These are phyloP conservation scores for Sesbania bispinosa DNA, from an alignment of 306 rosid species.

Conservation along the genomic window DNA sequence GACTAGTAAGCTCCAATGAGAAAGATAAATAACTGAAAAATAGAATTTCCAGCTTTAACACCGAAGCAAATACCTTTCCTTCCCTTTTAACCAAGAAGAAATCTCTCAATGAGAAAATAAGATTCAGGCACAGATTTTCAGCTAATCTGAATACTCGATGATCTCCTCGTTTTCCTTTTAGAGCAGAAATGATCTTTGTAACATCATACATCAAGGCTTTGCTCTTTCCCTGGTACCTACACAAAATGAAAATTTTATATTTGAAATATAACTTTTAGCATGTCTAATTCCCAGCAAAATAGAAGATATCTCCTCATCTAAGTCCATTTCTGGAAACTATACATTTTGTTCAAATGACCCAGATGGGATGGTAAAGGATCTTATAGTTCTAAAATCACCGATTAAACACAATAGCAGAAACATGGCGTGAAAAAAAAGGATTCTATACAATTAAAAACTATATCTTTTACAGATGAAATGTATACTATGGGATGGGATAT, in stretches of 20 bases:
- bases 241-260: conserved; percentile 26
- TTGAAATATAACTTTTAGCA: conserved; percentile 18
- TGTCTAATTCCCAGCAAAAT: background rate
- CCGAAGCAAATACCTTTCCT: conserved; percentile 67
- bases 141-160: conserved; percentile 96
- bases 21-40: background rate
- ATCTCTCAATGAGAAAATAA: conserved; percentile 85
- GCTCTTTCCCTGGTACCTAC: conserved; percentile 91
- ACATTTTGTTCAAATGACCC: conserved; percentile 8
- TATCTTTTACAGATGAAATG: background rate
- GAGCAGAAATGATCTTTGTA: conserved; percentile 85
- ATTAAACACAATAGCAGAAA: background rate
- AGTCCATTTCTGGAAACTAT: conserved; percentile 13
- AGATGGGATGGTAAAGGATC: background rate
- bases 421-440: background rate
- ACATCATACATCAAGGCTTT: conserved; percentile 97
- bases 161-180: conserved; percentile 86
- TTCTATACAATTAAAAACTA: background rate
- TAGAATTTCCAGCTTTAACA: conserved; percentile 28
- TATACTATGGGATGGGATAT: background rate
- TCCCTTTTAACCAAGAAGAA: conserved; percentile 94
- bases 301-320: background rate
- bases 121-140: conserved; percentile 95
- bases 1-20: conserved; percentile 1
- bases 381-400: background rate